Percentiles rank a stretch among this genome's conserved stretches.
phyloP scores from a whole-genome alignment of 306 rosid genomes.

The Dalbergia oliveri region DNA sequence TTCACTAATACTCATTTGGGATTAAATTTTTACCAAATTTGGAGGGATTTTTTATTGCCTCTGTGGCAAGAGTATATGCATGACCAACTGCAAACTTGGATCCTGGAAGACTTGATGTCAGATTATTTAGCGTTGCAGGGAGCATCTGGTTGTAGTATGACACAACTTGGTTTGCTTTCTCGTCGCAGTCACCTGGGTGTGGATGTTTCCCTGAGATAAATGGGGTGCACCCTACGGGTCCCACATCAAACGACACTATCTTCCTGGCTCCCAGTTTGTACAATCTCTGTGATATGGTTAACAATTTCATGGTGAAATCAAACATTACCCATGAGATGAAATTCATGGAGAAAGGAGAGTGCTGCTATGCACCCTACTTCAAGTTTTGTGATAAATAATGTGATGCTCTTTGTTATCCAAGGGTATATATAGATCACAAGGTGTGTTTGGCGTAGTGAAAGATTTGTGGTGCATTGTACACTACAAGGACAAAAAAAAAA shows the following conservation, averaged over 20 bases:
- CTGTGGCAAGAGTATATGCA: constrained; percentile 45
- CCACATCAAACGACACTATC: constrained; percentile 57
- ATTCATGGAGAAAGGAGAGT: not conserved
- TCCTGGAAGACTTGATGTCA: constrained; percentile 50
- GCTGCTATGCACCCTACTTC: no score
- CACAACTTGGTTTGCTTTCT: constrained; percentile 52
- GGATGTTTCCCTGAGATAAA: constrained; percentile 39
- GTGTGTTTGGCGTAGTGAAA: no score
- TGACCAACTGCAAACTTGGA: constrained; percentile 57
- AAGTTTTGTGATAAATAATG: no score
- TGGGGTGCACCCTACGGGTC: constrained; percentile 67
- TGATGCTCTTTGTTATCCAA: no score
- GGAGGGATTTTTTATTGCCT: constrained; percentile 54
- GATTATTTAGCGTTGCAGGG: constrained; percentile 7
- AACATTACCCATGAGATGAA: not conserved
- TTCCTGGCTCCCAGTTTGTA: constrained; percentile 65
- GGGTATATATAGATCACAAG: no score
- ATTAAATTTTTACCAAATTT: constrained; percentile 49
- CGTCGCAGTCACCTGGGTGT: constrained; percentile 45
- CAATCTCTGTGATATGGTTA: constrained; percentile 46
- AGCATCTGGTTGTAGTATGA: constrained; percentile 51
- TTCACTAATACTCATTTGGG: no score
- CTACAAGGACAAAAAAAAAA: no score
- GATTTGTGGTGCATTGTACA: no score
- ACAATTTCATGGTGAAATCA: no score